Evolutionary conservation across 768 basidiomycete genomes (phyloP), one percentile per base, ranked within the genome.

Genomic region (Russula lepida): DNA sequence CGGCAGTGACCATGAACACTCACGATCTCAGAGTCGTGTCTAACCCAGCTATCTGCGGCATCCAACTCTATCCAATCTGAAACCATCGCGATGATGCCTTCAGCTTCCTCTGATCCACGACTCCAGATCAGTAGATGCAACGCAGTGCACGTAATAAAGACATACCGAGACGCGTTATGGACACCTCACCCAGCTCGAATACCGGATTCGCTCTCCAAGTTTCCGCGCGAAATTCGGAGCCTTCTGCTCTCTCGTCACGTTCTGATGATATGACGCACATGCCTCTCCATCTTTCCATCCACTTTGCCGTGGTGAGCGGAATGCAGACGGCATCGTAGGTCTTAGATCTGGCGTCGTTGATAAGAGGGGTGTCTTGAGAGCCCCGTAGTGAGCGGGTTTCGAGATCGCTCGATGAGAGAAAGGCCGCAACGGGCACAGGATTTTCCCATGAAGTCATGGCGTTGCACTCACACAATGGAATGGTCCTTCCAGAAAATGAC

Each of bases 61-160:
- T 99, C 97, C 41, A 99, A 78, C 71, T 97, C 92, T 3, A 99
- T 79, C 97, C 97, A 99, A 58, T 95, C 91, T 2, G 94, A 93
- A 8, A 89, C 79, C 71, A 97, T 81, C 5, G 79, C 86, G 15
- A 90, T 83, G 39, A 89, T 75, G 28, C 79, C 79, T 61, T 88
- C 84, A 11, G 84, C 82, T 68, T 92, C 89, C 71, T 90, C 90
- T 92, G 67, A 51, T 30, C 30, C 4, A 28, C 37, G 51, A 28
- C 33, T 8, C 32, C 21, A 32, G 11, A 15, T 44, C 49, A 33
- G 30, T 28, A 32, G 43, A 59, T 28, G 43, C n/a, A 46, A 11
- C 9, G 25, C 43, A 21, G 48, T 25, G 48, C 68, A 67, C 43
- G 54, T 49, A 37, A 50, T n/a, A 51, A 25, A 41, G n/a, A 76